phyloP scores from a whole-genome alignment of 1,284 basidiomycete species.

The Pulchroboletus neoregius region DNA sequence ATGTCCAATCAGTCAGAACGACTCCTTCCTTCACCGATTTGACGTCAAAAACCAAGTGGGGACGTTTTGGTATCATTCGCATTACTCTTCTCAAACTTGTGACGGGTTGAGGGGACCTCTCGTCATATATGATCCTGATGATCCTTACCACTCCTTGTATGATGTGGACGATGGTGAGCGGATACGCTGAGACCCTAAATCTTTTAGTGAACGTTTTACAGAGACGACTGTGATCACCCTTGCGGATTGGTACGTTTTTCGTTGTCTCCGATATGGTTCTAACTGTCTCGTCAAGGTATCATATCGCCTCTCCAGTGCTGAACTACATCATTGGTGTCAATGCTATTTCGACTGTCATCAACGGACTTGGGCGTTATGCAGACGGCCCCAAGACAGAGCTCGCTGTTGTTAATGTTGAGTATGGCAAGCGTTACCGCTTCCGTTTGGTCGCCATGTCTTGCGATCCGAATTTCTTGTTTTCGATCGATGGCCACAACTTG shows the following conservation, averaged over 20 bases:
- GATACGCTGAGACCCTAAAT: background rate
- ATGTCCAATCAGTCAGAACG: conserved; percentile 42
- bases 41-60: conserved; percentile 32
- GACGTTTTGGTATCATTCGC: conserved; percentile 41
- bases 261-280: background rate
- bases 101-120: conserved; percentile 29
- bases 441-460: conserved; percentile 31
- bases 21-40: conserved; percentile 39
- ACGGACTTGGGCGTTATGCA: conserved; percentile 32
- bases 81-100: conserved; percentile 33
- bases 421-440: conserved; percentile 33
- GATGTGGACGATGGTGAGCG: conserved; percentile 37
- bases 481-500: conserved; percentile 34
- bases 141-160: conserved; percentile 33
- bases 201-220: conserved; percentile 6
- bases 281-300: conserved; percentile 22
- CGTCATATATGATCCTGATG: conserved; percentile 36
- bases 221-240: conserved; percentile 33
- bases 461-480: conserved; percentile 30
- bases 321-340: conserved; percentile 17
- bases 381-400: conserved; percentile 24
- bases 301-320: conserved; percentile 18
- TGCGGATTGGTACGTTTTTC: conserved; percentile 24
- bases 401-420: conserved; percentile 30
- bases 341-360: conserved; percentile 30